Evolutionary conservation across 1,284 basidiomycete genomes (phyloP), one percentile per base, ranked within the genome.

Genomic region (Trichosporon asahii): DNA sequence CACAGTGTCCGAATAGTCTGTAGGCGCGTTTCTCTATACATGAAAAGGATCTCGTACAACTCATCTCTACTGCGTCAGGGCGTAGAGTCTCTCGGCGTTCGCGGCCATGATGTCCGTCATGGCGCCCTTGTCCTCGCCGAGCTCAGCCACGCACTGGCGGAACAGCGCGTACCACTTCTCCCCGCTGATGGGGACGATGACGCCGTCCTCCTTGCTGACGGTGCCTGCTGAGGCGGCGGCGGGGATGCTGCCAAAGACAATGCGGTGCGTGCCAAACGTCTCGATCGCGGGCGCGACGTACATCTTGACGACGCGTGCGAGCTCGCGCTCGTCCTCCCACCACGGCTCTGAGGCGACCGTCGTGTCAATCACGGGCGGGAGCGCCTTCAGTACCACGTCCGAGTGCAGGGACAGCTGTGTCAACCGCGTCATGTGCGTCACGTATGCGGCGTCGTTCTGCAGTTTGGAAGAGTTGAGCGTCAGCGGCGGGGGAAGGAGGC

Each of bases 401-500:
- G 90, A 88, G 76, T 90, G 88, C 66, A 95, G 87, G 5, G 92
- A 94, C 44, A 95, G 85, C 1, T 90, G 86, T 1, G 92, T 90
- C 18, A 89, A 87, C 68, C 90, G 90, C 4, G 88, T 86, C 77
- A 93, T 89, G 83, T 92, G 93, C 37, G 87, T 86, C 31, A 87
- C 85, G 80, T 94, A 95, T 1, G 89, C 87, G 73, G 92, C 89
- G 64, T 88, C 89, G 84, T 92, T 89, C 78, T 93, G 85, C 77
- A 91, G 90, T 67, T 91, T 89, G 0, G 90, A 89, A 29, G 91
- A 84, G 60, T 88, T 84, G 60, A 90, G 84, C 74, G 89, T 89
- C 74, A 93, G 87, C 0, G 92, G 90, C n/a, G 93, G 93, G 25
- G 92, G 93, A 2, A 95, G 87, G 35, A 94, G 84, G 77, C 93